Evolutionary conservation across 176 grass and related monocot species (phyloP).

Genomic region (Phragmites australis): DNA sequence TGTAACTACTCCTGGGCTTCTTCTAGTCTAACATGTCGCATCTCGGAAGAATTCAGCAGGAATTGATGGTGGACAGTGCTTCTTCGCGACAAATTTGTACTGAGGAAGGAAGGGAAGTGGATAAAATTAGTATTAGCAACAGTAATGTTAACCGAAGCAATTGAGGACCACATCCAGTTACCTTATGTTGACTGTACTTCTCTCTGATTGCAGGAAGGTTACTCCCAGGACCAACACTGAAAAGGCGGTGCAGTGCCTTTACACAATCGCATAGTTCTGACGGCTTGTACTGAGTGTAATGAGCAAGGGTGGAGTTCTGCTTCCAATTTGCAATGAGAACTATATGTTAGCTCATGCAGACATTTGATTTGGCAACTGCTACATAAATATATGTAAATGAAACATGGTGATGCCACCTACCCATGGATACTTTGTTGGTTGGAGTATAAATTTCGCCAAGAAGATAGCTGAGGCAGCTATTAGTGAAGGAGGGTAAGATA

Average conservation of each 20-base stretch:
- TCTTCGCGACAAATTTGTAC: conserved; percentile 95
- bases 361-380: neutral
- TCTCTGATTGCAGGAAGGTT: conserved; percentile 96
- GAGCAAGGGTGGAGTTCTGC: conserved; percentile 80
- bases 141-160: conserved; percentile 20
- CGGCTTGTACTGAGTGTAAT: conserved; percentile 84
- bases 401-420: conserved; percentile 35
- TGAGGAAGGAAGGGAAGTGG: conserved; percentile 16
- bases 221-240: conserved; percentile 66
- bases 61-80: conserved; percentile 62
- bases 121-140: neutral
- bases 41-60: conserved; percentile 67
- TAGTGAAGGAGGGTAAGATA: conserved; percentile 76
- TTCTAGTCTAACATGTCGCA: conserved; percentile 32
- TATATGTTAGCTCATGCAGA: conserved; percentile 28
- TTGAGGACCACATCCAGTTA: conserved; percentile 24
- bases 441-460: conserved; percentile 86
- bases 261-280: conserved; percentile 73
- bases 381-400: neutral
- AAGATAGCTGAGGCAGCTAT: conserved; percentile 86
- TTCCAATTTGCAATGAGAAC: conserved; percentile 21
- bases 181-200: conserved; percentile 99
- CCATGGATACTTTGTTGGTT: conserved; percentile 85
- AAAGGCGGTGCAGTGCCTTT: conserved; percentile 60
- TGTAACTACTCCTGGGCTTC: conserved; percentile 27